phyloP scores from a whole-genome alignment of 2,329 filamentous ascomycete genomes.

The Cercospora janseana region DNA sequence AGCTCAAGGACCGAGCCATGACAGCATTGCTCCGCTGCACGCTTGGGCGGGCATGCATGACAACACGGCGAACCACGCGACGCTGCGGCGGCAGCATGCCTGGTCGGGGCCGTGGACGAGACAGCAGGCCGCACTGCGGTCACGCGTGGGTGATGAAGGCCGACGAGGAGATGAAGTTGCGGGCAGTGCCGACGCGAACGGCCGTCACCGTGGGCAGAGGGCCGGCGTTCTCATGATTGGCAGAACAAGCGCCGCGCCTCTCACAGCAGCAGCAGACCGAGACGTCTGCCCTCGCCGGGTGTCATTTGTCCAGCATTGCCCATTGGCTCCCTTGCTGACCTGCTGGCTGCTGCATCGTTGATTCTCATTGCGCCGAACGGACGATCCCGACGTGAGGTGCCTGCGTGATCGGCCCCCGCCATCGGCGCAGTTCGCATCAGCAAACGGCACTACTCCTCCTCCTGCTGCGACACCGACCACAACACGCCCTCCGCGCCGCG shows the following conservation, averaged over 20 bases:
- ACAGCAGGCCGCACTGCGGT: no score
- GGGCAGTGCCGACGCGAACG: constrained; percentile 1
- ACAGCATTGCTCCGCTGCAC: constrained; percentile 6
- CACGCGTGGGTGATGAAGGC: constrained; percentile 1
- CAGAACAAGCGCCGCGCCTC: neutral
- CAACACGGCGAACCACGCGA: constrained; percentile 4
- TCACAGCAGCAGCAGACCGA: no score
- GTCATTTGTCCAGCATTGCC: constrained; percentile 7
- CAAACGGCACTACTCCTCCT: no score
- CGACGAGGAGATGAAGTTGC: constrained; percentile 14
- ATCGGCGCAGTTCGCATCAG: no score
- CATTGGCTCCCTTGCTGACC: constrained; percentile 6
- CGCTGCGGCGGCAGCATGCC: constrained; percentile 5
- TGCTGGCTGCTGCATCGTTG: constrained; percentile 5
- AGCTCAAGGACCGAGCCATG: constrained; percentile 3
- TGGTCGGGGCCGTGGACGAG: no score
- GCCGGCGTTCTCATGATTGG: neutral
- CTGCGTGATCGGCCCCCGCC: no score
- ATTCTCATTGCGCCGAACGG: no score
- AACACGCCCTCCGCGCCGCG: neutral
- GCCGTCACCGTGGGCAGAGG: neutral
- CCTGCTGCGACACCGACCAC: no score
- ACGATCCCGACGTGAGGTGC: no score
- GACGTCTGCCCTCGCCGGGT: no score
- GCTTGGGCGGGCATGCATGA: constrained; percentile 19